phyloP scores from a whole-genome alignment of 176 grass and related monocot genomes.

The Luzula sylvatica region DNA sequence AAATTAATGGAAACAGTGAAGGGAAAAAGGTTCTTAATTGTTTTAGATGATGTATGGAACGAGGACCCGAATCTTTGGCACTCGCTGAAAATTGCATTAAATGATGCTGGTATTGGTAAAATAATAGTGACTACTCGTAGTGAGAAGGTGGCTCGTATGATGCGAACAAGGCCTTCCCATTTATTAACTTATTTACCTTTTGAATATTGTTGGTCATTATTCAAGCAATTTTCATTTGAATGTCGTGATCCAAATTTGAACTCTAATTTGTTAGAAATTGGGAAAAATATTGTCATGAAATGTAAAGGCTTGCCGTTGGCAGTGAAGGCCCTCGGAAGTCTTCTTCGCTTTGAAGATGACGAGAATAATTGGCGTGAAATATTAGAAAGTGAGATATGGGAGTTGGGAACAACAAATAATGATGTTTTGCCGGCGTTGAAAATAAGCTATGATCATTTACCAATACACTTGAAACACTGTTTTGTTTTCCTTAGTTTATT shows the following conservation, averaged over 20 bases:
- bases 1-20: constrained; percentile 8
- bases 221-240: neutral
- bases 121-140: constrained; percentile 27
- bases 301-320: constrained; percentile 27
- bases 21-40: constrained; percentile 21
- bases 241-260: neutral
- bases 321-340: constrained; percentile 21
- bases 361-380: constrained; percentile 17
- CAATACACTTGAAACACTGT: constrained; percentile 7
- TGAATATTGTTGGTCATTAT: neutral
- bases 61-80: constrained; percentile 23
- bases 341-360: constrained; percentile 15
- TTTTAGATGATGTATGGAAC: constrained; percentile 38
- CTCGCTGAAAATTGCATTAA: neutral
- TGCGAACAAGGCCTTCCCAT: neutral
- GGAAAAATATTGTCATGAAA: constrained; percentile 11
- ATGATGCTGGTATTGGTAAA: neutral
- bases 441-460: constrained; percentile 27
- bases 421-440: constrained; percentile 21
- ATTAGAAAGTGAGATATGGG: constrained; percentile 29
- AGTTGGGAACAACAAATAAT: neutral
- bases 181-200: neutral
- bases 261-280: neutral
- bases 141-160: constrained; percentile 7
- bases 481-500: constrained; percentile 15